phyloP scores from a whole-genome alignment of 2,329 filamentous ascomycete species.

The Hymenoscyphus fraxineus region DNA sequence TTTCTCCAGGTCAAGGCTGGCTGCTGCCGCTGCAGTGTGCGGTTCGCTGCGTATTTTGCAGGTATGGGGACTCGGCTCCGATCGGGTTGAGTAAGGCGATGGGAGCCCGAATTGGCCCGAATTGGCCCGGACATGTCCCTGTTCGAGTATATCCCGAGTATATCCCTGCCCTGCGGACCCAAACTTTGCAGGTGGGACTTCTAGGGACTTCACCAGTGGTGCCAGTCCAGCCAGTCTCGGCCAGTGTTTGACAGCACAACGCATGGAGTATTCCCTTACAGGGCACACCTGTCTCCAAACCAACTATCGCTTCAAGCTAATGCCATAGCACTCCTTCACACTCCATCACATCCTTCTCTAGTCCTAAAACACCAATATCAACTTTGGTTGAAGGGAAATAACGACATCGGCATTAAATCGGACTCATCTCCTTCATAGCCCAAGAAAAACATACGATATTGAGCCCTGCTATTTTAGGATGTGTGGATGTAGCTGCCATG shows the following conservation, averaged over 20 bases:
- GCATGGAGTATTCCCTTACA: not conserved
- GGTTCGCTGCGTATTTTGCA: not conserved
- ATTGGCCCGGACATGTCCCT: no score
- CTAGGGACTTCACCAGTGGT: not conserved
- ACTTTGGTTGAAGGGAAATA: not conserved
- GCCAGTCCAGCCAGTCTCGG: no score
- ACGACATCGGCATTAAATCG: not conserved
- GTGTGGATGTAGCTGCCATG: slow-evolving; percentile 13
- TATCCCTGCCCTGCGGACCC: not conserved
- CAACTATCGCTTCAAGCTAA: not conserved
- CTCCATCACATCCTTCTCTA: not conserved
- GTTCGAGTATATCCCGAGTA: no score
- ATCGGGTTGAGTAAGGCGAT: no score
- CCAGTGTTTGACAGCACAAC: not conserved
- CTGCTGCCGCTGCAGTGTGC: not conserved
- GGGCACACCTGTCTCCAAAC: not conserved
- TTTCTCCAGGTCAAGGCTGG: not conserved
- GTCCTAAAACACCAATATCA: not conserved
- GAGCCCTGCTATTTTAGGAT: slow-evolving; percentile 1
- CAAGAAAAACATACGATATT: not conserved
- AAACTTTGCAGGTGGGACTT: not conserved
- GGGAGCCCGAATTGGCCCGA: no score
- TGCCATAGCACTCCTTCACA: not conserved
- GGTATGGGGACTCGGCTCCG: not conserved
- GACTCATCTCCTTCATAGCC: not conserved